phyloP scores from a whole-genome alignment of 441 rosid genomes.

The Gossypium schwendimanii region DNA sequence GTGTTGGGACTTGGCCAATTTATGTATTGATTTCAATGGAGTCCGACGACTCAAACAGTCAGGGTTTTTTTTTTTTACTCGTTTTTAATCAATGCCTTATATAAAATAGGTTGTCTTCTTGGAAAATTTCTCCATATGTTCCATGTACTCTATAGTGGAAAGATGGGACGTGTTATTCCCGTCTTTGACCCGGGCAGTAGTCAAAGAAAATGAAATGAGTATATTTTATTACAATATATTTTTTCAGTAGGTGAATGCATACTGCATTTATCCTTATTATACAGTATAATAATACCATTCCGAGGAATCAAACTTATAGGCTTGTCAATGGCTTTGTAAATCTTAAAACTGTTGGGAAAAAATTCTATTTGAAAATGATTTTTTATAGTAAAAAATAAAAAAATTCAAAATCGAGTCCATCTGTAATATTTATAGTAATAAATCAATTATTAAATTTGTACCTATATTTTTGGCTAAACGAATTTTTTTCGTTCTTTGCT shows the following conservation, averaged over 20 bases:
- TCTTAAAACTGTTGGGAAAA: too few species aligned
- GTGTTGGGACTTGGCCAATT: background rate
- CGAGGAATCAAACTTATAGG: too few species aligned
- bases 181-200: background rate
- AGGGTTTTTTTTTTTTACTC: background rate
- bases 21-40: background rate
- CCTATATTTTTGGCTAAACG: too few species aligned
- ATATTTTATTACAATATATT: background rate
- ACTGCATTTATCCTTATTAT: background rate
- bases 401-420: too few species aligned
- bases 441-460: too few species aligned
- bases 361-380: too few species aligned
- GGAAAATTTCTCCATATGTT: background rate
- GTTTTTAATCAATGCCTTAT: background rate
- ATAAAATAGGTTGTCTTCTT: background rate
- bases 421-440: too few species aligned
- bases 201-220: background rate
- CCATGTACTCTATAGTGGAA: background rate
- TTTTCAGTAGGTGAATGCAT: background rate
- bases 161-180: background rate
- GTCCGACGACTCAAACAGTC: background rate
- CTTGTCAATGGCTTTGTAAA: too few species aligned
- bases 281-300: background rate
- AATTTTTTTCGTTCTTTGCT: too few species aligned
- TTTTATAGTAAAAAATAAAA: too few species aligned